Base-by-base conservation (phyloP, 2,329 filamentous ascomycete genomes). In the Penicillium sp. region DNA sequence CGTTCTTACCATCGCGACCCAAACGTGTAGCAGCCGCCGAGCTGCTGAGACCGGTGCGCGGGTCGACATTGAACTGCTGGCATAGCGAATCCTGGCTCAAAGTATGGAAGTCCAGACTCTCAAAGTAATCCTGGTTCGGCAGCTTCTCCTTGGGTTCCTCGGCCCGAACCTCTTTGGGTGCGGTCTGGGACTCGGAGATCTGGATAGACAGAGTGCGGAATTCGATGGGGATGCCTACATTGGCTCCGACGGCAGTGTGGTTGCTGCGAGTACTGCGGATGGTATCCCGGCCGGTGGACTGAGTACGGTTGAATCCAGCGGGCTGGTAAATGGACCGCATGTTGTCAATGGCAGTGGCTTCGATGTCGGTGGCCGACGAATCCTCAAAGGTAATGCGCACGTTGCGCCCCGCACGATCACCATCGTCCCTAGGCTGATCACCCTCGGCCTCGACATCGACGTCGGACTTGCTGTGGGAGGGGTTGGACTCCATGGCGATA, bases 51-150 rank as follows among this genome's bases (percentile, higher is more conserved):
- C 90, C 90, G 51, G 83, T 78, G 3, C 76, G 77, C 15, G 81
- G 72, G 17, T 88, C 87, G 15, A 85, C 86, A 8, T 84, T 84
- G 51, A 91, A 84, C 42, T 89, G 85, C 44, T 82, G 81, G 60
- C 84, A 82, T 30, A 91, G 79, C 56, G 88, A 84, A 1, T 86
- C 80, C 12, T 82, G 68, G 0, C 84, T 71, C 17, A 90, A 77
- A 0, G 79, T 86, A 72, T 93, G 90, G 85, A 89, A 91, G 71
- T 91, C 86, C 54, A 91, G 81, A 61, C 84, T 82, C 55, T 83
- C 85, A 58, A 89, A 83, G 65, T 88, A 83, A 59, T 84, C 66
- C 49, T 69, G 68, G n/a, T 70, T 60, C 1, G 61, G 67, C 7
- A 65, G 45, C 49, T 65, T 68, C 28, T 67, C 61, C 59, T 65